Base-by-base conservation (phyloP, 208 protist species). In the Acanthamoeba polyphaga region DNA sequence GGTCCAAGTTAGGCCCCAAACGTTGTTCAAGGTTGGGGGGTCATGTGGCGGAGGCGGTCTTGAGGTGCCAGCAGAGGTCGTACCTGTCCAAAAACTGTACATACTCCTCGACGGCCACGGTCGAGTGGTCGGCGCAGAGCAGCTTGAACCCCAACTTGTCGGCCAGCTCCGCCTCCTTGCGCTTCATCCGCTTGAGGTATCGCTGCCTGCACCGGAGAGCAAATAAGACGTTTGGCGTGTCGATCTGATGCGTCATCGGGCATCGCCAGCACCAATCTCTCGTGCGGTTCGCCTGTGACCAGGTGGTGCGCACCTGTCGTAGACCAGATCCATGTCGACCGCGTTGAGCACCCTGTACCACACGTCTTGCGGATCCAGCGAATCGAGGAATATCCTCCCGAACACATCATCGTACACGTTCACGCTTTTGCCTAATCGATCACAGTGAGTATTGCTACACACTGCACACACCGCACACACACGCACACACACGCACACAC, bases 331-430 rank as follows among this genome's bases (percentile, higher is more conserved):
- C 34, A 82, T 53, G 72, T 82, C 72, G 17, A 82, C 72, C 3
- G 72, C 72, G 29, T 51, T 82, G 34, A 82, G 72, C 43, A 82
- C 72, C 34, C 22, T 43, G 34, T 82, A 51, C 72, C 72, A 82
- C 72, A 82, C 43, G 19, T 53, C 43, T n/a, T 22, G 72, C 13
- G 24, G 15, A 12, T 68, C 82, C n/a, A 89, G 49, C 51, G 82
- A 89, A 29, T 89, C 46, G 51, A 89, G 51, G 55, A 89, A 89
- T 22, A 89, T 89, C 38, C 82, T 24, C 19, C 82, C 82, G 29
- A 89, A 89, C 82, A 66, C 43, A 22, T 89, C 82, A 13, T 89
- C 82, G 29, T 89, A 89, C n/a, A 89, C n/a, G 29, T 64, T 64
- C 24, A 58, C 82, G 24, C 55, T 66, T 29, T 89, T 66, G 49